Base-by-base conservation (phyloP, 2,329 filamentous ascomycete species). In the Thelonectria discophora region DNA sequence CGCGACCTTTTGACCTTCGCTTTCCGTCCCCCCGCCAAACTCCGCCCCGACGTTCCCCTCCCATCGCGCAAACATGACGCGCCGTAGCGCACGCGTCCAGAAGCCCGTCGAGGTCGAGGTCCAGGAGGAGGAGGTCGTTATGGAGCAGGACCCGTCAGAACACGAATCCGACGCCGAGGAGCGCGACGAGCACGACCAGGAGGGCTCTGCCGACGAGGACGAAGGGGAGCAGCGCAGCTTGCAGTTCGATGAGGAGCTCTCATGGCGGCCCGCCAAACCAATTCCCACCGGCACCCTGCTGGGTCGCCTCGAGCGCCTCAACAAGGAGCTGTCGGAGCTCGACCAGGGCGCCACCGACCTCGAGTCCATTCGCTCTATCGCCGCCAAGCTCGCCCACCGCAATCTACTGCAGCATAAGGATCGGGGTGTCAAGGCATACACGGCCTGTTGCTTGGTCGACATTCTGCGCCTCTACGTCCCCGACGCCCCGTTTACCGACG, bases 381-480 rank as follows among this genome's bases (percentile, higher is more conserved):
- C 94, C 54, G 91, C 93, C 74, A 92, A 97, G 72, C 85, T 99
- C 46, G 92, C 90, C 6, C 88, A 89, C 65, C 88, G 90, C 63
- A 93, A 95, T 72, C 82, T 99, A 21, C 80, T 99, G 48, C 88
- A 87, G 62, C 95, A 99, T 79, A 97, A 97, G 80, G 95, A 99
- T 77, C 91, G 90, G 67, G 95, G 95, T 58, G 93, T 99, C 66
- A 90, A 91, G 77, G 94, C 95, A 24, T 97, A 91, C 81, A 87
- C 92, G 32, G 89, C 93, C 45, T 92, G 92, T 73, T 98, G 94
- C 76, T 83, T 98, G 63, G 93, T 97, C 56, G 95, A 99, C 76
- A 91, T 99, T 69, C 86, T 99, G 74, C 90, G 92, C 71, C 85
- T 99, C 59, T 97, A 93, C 78, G 95, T 95, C 27, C 95, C 95